Percentiles rank a stretch among this genome's conserved stretches.
phyloP scores from a whole-genome alignment of 139 green algal species.

The Micractinium conductrix region DNA sequence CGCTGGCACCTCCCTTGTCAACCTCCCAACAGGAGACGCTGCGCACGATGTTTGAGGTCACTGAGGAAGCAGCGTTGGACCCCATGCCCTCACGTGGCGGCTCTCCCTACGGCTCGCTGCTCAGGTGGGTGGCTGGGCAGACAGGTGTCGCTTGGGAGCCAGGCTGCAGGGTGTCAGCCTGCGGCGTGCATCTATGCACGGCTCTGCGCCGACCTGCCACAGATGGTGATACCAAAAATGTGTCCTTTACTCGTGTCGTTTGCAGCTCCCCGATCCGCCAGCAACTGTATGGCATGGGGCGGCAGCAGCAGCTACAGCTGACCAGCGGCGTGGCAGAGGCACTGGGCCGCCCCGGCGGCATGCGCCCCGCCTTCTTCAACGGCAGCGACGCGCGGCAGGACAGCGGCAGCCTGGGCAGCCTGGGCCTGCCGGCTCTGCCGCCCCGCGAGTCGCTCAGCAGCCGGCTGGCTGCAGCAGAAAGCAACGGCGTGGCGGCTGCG shows the following conservation, averaged over 20 bases:
- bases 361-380: constrained; percentile 12
- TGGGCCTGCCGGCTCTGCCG: background rate
- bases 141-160: too few species aligned
- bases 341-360: background rate
- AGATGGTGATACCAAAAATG: too few species aligned
- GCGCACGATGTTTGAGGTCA: constrained; percentile 55
- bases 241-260: too few species aligned
- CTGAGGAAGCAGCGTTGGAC: constrained; percentile 44
- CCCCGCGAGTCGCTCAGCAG: background rate
- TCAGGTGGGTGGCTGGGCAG: too few species aligned
- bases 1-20: too few species aligned
- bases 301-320: constrained; percentile 37
- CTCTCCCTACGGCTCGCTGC: constrained; percentile 29
- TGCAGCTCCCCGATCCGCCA: constrained; percentile 34
- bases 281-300: constrained; percentile 27
- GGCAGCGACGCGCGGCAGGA: background rate
- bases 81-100: constrained; percentile 34
- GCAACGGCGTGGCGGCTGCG: constrained; percentile 8
- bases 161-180: too few species aligned
- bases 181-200: too few species aligned
- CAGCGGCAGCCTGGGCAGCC: constrained; percentile 2
- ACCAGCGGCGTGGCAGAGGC: constrained; percentile 14
- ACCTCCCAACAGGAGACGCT: constrained; percentile 48
- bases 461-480: background rate
- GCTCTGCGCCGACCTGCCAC: too few species aligned